Evolutionary conservation across 2,329 filamentous ascomycete species (phyloP), one percentile per base, ranked within the genome.

Genomic region (Pseudogymnoascus destructans): DNA sequence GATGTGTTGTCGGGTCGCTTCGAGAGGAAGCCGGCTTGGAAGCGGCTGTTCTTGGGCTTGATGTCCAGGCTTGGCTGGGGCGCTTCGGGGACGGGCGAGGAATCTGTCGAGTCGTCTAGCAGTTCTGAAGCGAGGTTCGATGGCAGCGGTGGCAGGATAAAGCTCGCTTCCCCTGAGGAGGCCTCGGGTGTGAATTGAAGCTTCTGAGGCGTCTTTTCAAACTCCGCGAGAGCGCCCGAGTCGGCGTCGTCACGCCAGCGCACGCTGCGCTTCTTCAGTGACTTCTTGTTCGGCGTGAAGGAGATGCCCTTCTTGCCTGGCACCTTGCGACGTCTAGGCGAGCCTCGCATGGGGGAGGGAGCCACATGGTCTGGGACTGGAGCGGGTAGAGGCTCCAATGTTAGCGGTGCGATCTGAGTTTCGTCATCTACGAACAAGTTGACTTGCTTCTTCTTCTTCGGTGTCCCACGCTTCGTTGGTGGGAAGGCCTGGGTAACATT

Each of bases 241-340:
- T 95, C 86, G 1, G 85, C 89, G 66, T 97, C 93, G 66, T 95
- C 90, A 60, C 89, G 84, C 93, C 93, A 98, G 63, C 92, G 82
- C 5, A 98, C 92, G 49, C 79, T 85, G 61, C 91, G 81, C 71
- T 89, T 89, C 58, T 74, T 70, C 0, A 84, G 80, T 8, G 80
- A 78, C 70, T 85, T 85, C 72, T 87, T 84, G 72, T 88, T 95
- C 61, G 90, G 89, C 1, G 89, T 90, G 67, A 95, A 95, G 27
- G 82, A 80, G 55, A 95, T 77, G 10, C 83, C 82, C 72, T 95
- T 95, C 70, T 77, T 84, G 66, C 71, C 82, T 54, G 73, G 74
- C 58, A 71, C 66, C 74, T 87, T 93, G 63, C 88, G 84, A 65
- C 90, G 82, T 63, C 87, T 82, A n/a, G 92, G 91, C 15, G 90